Percentiles rank a stretch among this genome's conserved stretches.
phyloP scores from a whole-genome alignment of 148 eudicot genomes.

The Nyssa sinensis region DNA sequence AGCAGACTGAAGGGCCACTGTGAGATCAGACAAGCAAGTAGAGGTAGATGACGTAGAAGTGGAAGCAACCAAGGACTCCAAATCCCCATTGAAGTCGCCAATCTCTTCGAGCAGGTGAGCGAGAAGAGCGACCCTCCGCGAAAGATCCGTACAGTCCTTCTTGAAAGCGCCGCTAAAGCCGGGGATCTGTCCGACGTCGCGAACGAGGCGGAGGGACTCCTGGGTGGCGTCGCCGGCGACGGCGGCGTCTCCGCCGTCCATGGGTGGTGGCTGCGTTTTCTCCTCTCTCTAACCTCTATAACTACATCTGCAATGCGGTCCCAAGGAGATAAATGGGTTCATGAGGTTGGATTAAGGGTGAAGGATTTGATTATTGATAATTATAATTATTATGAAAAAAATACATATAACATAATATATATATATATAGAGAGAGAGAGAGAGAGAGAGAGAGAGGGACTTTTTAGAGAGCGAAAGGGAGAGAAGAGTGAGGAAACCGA shows the following conservation, averaged over 20 bases:
- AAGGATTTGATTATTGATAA: too few species aligned
- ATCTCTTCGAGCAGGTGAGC: constrained; percentile 78
- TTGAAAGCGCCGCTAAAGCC: constrained; percentile 50
- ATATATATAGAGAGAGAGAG: too few species aligned
- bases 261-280: neutral
- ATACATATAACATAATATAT: too few species aligned
- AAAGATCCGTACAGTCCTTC: constrained; percentile 77
- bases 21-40: constrained; percentile 43
- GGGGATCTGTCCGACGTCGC: constrained; percentile 41
- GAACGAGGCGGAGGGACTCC: constrained; percentile 38
- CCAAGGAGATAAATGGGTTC: too few species aligned
- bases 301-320: too few species aligned
- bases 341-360: too few species aligned
- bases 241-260: constrained; percentile 30
- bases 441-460: neutral
- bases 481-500: neutral
- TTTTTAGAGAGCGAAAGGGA: neutral
- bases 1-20: constrained; percentile 46
- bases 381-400: too few species aligned
- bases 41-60: constrained; percentile 21
- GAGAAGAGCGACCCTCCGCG: constrained; percentile 61
- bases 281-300: too few species aligned
- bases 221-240: constrained; percentile 15
- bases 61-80: constrained; percentile 9
- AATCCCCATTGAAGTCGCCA: constrained; percentile 27